phyloP scores from a whole-genome alignment of 2,329 filamentous ascomycete genomes.

The Penicillium corylophilum region DNA sequence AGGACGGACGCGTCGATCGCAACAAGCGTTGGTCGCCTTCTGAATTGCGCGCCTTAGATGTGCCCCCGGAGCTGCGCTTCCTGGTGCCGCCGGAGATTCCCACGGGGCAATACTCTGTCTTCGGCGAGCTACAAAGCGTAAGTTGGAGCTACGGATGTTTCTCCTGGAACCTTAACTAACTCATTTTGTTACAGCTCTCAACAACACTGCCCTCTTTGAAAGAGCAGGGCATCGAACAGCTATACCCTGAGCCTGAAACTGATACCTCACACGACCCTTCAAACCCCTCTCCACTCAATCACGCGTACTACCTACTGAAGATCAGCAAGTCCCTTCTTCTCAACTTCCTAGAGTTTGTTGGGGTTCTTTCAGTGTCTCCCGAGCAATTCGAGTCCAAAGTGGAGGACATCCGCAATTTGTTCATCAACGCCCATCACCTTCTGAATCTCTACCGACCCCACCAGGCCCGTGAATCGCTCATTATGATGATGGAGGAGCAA shows the following conservation, averaged over 20 bases:
- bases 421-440: slow-evolving; percentile 89
- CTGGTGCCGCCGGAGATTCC: slow-evolving; percentile 81
- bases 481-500: slow-evolving; percentile 83
- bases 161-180: slow-evolving; percentile 4
- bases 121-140: slow-evolving; percentile 66
- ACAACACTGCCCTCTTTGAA: slow-evolving; percentile 67
- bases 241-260: slow-evolving; percentile 56
- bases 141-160: slow-evolving; percentile 12
- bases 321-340: slow-evolving; percentile 82
- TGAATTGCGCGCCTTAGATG: slow-evolving; percentile 40
- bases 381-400: slow-evolving; percentile 69
- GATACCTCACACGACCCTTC: slow-evolving; percentile 54
- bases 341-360: slow-evolving; percentile 83
- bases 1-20: slow-evolving; percentile 26
- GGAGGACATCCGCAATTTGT: slow-evolving; percentile 73
- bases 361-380: slow-evolving; percentile 67
- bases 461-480: slow-evolving; percentile 84
- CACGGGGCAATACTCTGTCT: slow-evolving; percentile 68
- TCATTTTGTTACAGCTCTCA: slow-evolving; percentile 39
- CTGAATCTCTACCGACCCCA: slow-evolving; percentile 94
- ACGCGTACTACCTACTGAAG: slow-evolving; percentile 65
- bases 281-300: slow-evolving; percentile 44
- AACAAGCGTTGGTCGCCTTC: slow-evolving; percentile 35
- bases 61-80: slow-evolving; percentile 71
- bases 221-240: slow-evolving; percentile 68